Conservation (phyloP, 148 eudicot species). For the Polygonum aviculare region DNA sequence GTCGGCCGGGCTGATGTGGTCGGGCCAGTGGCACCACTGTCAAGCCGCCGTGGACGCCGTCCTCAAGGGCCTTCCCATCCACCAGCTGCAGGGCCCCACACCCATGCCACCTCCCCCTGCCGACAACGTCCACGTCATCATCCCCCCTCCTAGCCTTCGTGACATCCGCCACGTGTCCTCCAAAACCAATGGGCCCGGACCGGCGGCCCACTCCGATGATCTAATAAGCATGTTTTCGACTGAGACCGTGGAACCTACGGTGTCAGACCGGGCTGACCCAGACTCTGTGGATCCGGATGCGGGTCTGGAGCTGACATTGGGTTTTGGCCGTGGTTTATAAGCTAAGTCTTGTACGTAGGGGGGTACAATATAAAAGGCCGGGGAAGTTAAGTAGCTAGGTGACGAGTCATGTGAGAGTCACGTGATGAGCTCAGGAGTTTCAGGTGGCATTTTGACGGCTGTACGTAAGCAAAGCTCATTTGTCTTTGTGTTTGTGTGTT, state of each 20-base stretch:
- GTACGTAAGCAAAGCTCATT: background rate
- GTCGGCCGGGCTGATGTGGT: slow-evolving; percentile 46
- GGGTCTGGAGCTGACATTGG: slow-evolving; percentile 4
- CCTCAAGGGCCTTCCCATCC: slow-evolving; percentile 39
- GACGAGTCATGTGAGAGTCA: background rate
- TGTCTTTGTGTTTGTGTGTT: background rate
- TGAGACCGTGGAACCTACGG: slow-evolving; percentile 29
- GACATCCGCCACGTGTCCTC: slow-evolving; percentile 41
- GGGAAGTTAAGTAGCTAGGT: background rate
- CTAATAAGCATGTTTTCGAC: slow-evolving; percentile 28
- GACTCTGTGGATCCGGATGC: slow-evolving; percentile 5
- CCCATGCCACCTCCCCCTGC: slow-evolving; percentile 9
- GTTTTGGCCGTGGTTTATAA: background rate
- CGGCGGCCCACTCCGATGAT: slow-evolving; percentile 16
- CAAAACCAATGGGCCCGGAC: background rate
- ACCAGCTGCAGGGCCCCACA: slow-evolving; percentile 11
- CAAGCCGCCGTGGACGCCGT: slow-evolving; percentile 65
- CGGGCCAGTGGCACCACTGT: slow-evolving; percentile 57
- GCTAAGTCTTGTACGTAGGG: too few relatives aligned
- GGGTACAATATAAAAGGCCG: too few relatives aligned
- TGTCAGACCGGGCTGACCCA: slow-evolving; percentile 18
- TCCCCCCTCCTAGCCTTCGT: slow-evolving; percentile 14
- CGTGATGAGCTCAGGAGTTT: background rate
- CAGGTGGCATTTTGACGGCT: slow-evolving; percentile 7
- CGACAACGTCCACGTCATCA: background rate